Evolutionary conservation across 192 early-diverging fungal genomes (phyloP).

Genomic region (Glomus cerebriforme): DNA sequence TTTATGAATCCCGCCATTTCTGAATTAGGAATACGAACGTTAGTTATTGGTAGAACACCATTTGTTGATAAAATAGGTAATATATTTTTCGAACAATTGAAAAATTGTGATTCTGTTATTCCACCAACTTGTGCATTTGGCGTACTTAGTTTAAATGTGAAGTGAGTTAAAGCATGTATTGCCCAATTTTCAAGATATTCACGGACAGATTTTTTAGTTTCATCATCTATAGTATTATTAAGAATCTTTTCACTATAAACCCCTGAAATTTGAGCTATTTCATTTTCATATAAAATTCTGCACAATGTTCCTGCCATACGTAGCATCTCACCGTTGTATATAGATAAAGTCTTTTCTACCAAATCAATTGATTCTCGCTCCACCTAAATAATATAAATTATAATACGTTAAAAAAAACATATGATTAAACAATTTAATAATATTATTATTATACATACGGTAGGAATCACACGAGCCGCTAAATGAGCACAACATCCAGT

Average conservation of each 20-base stretch:
- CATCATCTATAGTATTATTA: background rate
- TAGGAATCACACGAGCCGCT: constrained; percentile 85
- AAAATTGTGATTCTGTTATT: constrained; percentile 62
- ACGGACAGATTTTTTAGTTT: background rate
- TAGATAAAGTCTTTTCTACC: constrained; percentile 73
- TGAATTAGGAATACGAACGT: constrained; percentile 65
- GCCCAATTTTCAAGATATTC: constrained; percentile 55
- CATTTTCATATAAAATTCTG: constrained; percentile 78
- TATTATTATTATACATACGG: constrained; percentile 44
- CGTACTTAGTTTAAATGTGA: constrained; percentile 70
- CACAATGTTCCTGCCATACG: constrained; percentile 70
- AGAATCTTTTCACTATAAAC: constrained; percentile 45
- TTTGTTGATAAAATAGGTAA: constrained; percentile 68
- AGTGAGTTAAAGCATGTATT: constrained; percentile 65
- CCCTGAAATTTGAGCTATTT: constrained; percentile 59
- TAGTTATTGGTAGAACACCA: constrained; percentile 57
- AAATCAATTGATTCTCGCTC: constrained; percentile 91
- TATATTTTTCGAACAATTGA: constrained; percentile 46
- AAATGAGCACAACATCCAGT: constrained; percentile 83
- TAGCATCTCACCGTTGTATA: constrained; percentile 86
- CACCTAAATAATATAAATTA: constrained; percentile 34
- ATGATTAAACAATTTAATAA: background rate
- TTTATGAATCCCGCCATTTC: constrained; percentile 65
- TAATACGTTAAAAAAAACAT: background rate
- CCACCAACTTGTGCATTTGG: constrained; percentile 67